Evolutionary conservation across 371 early-diverging fungal species (phyloP), one percentile per base, ranked within the genome.

Genomic region (Capillidium heterosporum): DNA sequence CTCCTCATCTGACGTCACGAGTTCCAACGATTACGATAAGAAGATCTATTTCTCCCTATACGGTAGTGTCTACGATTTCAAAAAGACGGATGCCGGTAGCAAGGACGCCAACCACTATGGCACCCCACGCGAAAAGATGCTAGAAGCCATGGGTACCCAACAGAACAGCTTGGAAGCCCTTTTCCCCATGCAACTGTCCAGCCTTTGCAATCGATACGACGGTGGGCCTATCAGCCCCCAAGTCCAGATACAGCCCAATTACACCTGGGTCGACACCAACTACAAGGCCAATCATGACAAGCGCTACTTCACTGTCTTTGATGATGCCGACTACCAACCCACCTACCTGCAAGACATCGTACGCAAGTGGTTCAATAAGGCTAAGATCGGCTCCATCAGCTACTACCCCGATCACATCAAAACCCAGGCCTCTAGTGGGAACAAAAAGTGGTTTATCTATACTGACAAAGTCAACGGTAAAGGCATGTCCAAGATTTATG

Each of bases 131-230:
- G 39, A 31, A 13, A 53, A 53, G 39, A 69, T 80, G 80, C 67
- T 63, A 39, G 71, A 74, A 48, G 68, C 69, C 24, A 71, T 79
- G 42, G 68, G 69, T 77, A 35, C 7, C 13, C 7, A 7, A 7
- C 86, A 86, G 32, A 51, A 67, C 35, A 85, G 85, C 64, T 65
- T 82, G 15, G 76, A 81, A 7, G 65, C 67, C 57, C 68, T 74
- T 31, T 81, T 88, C 58, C 88, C 88, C 4, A 73, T 85, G 32
- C 88, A 84, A 60, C 67, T 84, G 21, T 84, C 74, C 46, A 60
- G 65, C 1, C 62, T 71, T 28, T 75, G 75, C 53, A 71, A 71
- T 31, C 71, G 74, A 32, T 60, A 64, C 17, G 69, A 63, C 10
- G 69, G 69, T 54, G 64, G 64, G 13, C 64, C 63, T 26, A 63